Base-by-base conservation (phyloP, 441 rosid species). In the Pelargonium australe region DNA sequence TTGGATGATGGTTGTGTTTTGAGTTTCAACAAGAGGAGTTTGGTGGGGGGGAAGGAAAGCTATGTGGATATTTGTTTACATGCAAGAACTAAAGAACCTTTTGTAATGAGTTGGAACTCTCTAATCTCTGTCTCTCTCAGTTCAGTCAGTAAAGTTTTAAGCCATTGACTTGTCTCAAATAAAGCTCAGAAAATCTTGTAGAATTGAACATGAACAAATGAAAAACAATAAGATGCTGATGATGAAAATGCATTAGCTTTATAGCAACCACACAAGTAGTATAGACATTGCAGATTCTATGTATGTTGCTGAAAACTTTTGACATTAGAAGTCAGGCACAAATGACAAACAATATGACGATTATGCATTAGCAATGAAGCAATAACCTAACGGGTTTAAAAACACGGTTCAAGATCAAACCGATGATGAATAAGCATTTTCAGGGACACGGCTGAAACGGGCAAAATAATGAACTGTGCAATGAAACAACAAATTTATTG, bases 401-500 rank as follows among this genome's bases (percentile, higher is more conserved):
- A 40, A 7, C 43, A 7, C 43, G 7, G 6, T 40, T 34, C 40
- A 7, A 41, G 44, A 41, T 9, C 44, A 1, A 7, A 41, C 44
- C 11, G 8, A 41, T 8, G 10, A 41, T 7, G 44, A 41, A 37
- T 8, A 8, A 41, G 4, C 44, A 41, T 1, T 41, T 41, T 1
- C 44, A 41, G 44, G 44, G 2, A 1, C 44, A 41, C 11, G 8
- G 4, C 37, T 31, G 5, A 31, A 5, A 31, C 4, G 37, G 1
- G 5, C 61, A 55, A 57, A 58, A 60, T 13, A 63, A 61, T 67
- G 53, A 49, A 65, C 75, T 47, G 65, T 61, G 23, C 55, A 72
- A 77, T 34, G 70, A 68, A 75, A 76, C 58, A 51, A 65, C 58
- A 71, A 62, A 74, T 80, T 80, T 80, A 83, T 83, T 78, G 70